A percentile compares a stretch with the other conserved stretches of the same genome.
Conservation (phyloP, 1,284 basidiomycete species). For the Fomitiporia mediterranea region DNA sequence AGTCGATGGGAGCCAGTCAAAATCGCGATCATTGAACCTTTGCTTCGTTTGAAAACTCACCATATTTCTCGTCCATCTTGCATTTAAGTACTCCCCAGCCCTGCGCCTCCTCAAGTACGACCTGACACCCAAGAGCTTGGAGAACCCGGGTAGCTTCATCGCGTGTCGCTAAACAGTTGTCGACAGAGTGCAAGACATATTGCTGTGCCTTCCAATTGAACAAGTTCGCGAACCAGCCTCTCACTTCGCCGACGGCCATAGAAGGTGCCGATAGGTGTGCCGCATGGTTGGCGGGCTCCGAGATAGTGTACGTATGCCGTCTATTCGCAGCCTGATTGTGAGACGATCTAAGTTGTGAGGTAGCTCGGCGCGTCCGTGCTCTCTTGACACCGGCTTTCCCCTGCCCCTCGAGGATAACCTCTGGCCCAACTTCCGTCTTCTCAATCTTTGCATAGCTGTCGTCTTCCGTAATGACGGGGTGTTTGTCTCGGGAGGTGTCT, state of each 20-base stretch:
- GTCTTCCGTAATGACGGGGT: constrained; percentile 3
- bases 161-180: constrained; percentile 60
- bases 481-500: not conserved
- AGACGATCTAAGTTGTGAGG: not conserved
- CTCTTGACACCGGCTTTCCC: not conserved
- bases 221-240: constrained; percentile 77
- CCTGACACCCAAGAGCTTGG: constrained; percentile 58
- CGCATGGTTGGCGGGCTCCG: constrained; percentile 2
- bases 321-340: not conserved
- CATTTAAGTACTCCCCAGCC: constrained; percentile 20
- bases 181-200: constrained; percentile 65
- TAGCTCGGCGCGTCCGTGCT: not conserved
- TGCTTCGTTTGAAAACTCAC: constrained; percentile 28
- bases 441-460: constrained; percentile 20
- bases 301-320: constrained; percentile 17
- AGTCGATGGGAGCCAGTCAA: constrained; percentile 23
- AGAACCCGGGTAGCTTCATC: constrained; percentile 62
- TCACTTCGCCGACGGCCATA: constrained; percentile 69
- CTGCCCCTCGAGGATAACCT: not conserved
- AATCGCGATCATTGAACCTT: not conserved
- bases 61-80: constrained; percentile 51
- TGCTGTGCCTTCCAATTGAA: constrained; percentile 70
- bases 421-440: constrained; percentile 16
- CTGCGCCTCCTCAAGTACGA: constrained; percentile 29
- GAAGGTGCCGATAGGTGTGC: constrained; percentile 31